These are phyloP conservation scores for Penicillium palitans DNA, from an alignment of 2,329 filamentous ascomycete species.

Conservation along the genomic window DNA sequence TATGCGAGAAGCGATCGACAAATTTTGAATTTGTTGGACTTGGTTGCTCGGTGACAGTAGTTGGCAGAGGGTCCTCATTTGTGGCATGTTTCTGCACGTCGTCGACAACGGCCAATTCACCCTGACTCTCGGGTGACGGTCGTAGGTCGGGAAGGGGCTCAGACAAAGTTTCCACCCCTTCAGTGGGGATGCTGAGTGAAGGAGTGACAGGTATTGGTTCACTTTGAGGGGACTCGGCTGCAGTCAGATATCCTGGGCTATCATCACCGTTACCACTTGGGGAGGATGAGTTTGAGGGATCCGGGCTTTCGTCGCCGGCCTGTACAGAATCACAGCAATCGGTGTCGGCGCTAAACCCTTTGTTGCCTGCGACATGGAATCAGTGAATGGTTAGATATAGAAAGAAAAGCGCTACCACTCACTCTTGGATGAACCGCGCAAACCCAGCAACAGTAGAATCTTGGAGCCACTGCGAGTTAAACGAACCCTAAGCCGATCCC, in stretches of 20 bases:
- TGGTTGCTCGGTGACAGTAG: constrained; percentile 13
- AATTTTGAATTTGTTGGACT: constrained; percentile 32
- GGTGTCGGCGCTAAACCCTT: constrained; percentile 14
- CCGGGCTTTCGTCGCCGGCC: constrained; percentile 1
- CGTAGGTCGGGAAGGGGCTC: neutral
- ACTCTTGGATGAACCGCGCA: constrained; percentile 33
- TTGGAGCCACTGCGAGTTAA: constrained; percentile 40
- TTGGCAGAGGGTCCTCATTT: neutral
- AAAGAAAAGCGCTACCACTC: neutral
- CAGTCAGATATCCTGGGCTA: neutral
- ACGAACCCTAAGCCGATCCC: constrained; percentile 31
- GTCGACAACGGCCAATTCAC: neutral
- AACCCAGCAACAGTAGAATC: constrained; percentile 38
- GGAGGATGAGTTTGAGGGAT: neutral
- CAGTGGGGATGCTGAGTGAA: neutral
- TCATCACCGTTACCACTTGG: constrained; percentile 1
- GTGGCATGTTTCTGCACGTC: constrained; percentile 2
- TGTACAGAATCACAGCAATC: constrained; percentile 12
- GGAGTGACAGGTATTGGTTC: constrained; percentile 8
- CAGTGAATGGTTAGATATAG: neutral
- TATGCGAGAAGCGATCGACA: constrained; percentile 38
- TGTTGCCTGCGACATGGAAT: constrained; percentile 15
- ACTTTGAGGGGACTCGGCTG: constrained; percentile 4
- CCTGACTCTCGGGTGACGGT: neutral
- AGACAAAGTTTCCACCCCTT: neutral